A percentile compares a stretch with the other conserved stretches of the same genome.
Conservation (phyloP, 306 rosid species). For the Gynostemma pentaphyllum region DNA sequence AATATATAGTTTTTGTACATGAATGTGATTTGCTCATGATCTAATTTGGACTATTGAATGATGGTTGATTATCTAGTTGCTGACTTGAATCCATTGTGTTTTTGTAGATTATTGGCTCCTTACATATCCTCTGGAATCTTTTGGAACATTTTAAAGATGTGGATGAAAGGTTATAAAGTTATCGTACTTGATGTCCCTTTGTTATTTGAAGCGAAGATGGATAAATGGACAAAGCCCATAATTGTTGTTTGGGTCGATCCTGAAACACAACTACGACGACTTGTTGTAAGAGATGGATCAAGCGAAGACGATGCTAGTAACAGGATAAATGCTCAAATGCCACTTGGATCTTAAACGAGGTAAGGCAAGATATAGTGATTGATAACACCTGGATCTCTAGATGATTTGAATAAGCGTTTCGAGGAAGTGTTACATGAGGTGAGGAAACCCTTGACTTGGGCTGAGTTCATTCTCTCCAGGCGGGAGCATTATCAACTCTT, state of each 20-base stretch:
- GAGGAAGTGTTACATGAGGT: slow-evolving; percentile 40
- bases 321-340: slow-evolving; percentile 69
- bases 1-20: not conserved
- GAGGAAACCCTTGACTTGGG: slow-evolving; percentile 61
- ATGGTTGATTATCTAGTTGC: not conserved
- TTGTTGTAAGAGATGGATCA: slow-evolving; percentile 47
- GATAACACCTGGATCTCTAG: slow-evolving; percentile 67
- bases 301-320: slow-evolving; percentile 49
- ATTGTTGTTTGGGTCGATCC: slow-evolving; percentile 85
- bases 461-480: slow-evolving; percentile 55
- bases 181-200: slow-evolving; percentile 79
- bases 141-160: slow-evolving; percentile 58
- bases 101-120: slow-evolving; percentile 63
- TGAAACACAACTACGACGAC: slow-evolving; percentile 57
- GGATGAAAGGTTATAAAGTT: slow-evolving; percentile 67
- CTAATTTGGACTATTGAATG: not conserved
- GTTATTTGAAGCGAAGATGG: slow-evolving; percentile 77
- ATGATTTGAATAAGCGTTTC: slow-evolving; percentile 52
- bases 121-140: slow-evolving; percentile 69
- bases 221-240: slow-evolving; percentile 70
- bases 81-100: slow-evolving; percentile 13
- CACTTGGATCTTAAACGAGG: slow-evolving; percentile 47
- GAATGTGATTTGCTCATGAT: not conserved
- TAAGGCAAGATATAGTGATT: slow-evolving; percentile 57
- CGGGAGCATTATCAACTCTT: slow-evolving; percentile 40